These are phyloP conservation scores for Akanthomyces uredinophilus DNA, from an alignment of 2,329 filamentous ascomycete genomes.

Conservation along the genomic window DNA sequence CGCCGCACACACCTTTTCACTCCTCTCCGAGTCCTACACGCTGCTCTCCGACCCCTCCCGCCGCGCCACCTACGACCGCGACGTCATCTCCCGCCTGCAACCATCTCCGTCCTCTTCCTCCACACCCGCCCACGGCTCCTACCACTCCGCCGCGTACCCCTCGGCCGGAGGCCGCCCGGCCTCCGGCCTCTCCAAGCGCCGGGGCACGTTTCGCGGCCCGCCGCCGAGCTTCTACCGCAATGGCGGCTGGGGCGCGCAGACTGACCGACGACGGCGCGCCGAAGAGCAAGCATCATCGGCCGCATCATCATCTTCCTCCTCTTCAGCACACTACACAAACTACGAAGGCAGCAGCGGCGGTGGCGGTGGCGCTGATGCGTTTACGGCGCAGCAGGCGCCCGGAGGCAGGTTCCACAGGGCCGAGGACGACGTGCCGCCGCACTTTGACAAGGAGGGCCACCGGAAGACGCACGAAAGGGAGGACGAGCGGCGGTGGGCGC, in stretches of 20 bases:
- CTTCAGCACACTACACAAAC: constrained; percentile 1
- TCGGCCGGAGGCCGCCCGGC: constrained; percentile 72
- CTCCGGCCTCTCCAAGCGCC: constrained; percentile 71
- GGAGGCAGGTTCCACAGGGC: constrained; percentile 46
- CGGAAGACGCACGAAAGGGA: constrained; percentile 66
- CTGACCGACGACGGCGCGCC: constrained; percentile 52
- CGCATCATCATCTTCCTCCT: constrained; percentile 15
- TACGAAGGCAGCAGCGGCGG: constrained; percentile 22
- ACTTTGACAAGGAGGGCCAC: constrained; percentile 74
- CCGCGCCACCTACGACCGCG: constrained; percentile 75
- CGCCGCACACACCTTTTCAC: constrained; percentile 71
- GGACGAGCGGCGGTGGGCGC: constrained; percentile 40
- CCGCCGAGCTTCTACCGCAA: constrained; percentile 83
- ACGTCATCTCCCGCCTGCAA: constrained; percentile 48
- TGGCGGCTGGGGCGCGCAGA: constrained; percentile 69
- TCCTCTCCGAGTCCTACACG: constrained; percentile 78
- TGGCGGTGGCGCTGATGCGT: constrained; percentile 17
- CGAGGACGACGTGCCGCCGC: constrained; percentile 58
- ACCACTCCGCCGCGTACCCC: constrained; percentile 43
- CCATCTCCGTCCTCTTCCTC: constrained; percentile 18
- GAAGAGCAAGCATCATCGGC: constrained; percentile 35
- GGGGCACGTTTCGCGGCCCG: constrained; percentile 74
- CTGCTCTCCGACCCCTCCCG: constrained; percentile 68
- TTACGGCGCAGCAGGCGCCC: constrained; percentile 36
- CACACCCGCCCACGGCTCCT: constrained; percentile 37